Conservation (phyloP, 495 filamentous ascomycete species). For the Penicillium antarcticum region DNA sequence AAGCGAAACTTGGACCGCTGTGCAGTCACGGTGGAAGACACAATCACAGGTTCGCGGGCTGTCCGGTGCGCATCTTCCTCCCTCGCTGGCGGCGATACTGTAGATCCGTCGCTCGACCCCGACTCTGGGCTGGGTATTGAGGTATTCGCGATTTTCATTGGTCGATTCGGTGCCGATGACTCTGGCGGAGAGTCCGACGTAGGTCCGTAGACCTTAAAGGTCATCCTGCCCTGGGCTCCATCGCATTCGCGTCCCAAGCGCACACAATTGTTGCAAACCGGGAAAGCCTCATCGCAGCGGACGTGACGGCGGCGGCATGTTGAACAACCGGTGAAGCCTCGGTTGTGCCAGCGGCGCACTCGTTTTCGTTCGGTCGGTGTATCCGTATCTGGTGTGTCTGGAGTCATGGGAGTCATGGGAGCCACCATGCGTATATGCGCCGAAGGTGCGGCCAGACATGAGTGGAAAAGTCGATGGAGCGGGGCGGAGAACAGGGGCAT, state of each 20-base stretch:
- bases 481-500: no score
- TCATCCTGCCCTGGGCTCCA: slow-evolving; percentile 40
- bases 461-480: not conserved
- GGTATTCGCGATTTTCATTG: slow-evolving; percentile 11
- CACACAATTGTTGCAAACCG: slow-evolving; percentile 40
- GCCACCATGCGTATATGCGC: slow-evolving; percentile 26
- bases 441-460: slow-evolving; percentile 21
- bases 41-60: slow-evolving; percentile 14
- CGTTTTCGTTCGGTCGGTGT: slow-evolving; percentile 31
- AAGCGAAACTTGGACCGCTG: slow-evolving; percentile 20
- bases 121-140: slow-evolving; percentile 5
- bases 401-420: slow-evolving; percentile 9
- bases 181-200: slow-evolving; percentile 8
- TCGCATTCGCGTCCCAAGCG: slow-evolving; percentile 38
- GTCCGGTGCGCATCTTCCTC: slow-evolving; percentile 11
- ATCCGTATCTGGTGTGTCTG: slow-evolving; percentile 11
- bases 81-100: slow-evolving; percentile 12
- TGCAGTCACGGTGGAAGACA: slow-evolving; percentile 20
- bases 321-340: slow-evolving; percentile 41
- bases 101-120: slow-evolving; percentile 4
- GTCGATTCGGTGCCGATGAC: slow-evolving; percentile 17
- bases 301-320: slow-evolving; percentile 43
- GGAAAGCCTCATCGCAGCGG: slow-evolving; percentile 42
- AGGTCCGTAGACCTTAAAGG: slow-evolving; percentile 41
- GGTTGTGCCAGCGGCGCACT: slow-evolving; percentile 41